These are phyloP conservation scores for Terana coerulea DNA, from an alignment of 768 basidiomycete genomes.

Conservation along the genomic window DNA sequence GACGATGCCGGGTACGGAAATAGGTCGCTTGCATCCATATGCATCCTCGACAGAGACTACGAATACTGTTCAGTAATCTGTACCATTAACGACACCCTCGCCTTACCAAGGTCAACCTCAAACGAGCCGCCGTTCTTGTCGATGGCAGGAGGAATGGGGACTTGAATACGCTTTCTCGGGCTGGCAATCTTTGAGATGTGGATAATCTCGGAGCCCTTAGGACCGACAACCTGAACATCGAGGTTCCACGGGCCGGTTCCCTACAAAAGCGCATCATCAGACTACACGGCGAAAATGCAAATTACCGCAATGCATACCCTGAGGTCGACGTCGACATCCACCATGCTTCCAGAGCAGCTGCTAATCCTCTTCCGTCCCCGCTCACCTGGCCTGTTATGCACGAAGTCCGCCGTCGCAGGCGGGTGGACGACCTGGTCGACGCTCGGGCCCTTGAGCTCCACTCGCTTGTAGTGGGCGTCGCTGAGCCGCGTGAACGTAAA, in stretches of 20 bases:
- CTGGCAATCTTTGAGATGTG: slow-evolving; percentile 52
- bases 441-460: slow-evolving; percentile 68
- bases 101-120: slow-evolving; percentile 72
- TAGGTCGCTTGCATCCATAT: slow-evolving; percentile 76
- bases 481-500: slow-evolving; percentile 79
- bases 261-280: slow-evolving; percentile 31
- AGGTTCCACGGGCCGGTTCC: slow-evolving; percentile 91
- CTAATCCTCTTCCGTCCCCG: slow-evolving; percentile 55
- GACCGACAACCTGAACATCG: slow-evolving; percentile 76
- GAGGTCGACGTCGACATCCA: slow-evolving; percentile 79
- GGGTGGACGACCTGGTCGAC: slow-evolving; percentile 92
- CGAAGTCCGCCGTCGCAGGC: slow-evolving; percentile 74
- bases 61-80: not conserved
- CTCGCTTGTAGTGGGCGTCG: slow-evolving; percentile 79
- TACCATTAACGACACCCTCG: not conserved
- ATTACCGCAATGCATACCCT: slow-evolving; percentile 45
- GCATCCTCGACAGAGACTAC: slow-evolving; percentile 82
- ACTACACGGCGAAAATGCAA: not conserved
- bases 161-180: slow-evolving; percentile 49
- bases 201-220: slow-evolving; percentile 59
- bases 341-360: slow-evolving; percentile 74
- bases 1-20: slow-evolving; percentile 72
- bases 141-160: slow-evolving; percentile 66
- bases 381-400: slow-evolving; percentile 35
- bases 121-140: slow-evolving; percentile 70